Conservation (phyloP, 2,329 filamentous ascomycete species). For the Clarireedia hainanense region DNA sequence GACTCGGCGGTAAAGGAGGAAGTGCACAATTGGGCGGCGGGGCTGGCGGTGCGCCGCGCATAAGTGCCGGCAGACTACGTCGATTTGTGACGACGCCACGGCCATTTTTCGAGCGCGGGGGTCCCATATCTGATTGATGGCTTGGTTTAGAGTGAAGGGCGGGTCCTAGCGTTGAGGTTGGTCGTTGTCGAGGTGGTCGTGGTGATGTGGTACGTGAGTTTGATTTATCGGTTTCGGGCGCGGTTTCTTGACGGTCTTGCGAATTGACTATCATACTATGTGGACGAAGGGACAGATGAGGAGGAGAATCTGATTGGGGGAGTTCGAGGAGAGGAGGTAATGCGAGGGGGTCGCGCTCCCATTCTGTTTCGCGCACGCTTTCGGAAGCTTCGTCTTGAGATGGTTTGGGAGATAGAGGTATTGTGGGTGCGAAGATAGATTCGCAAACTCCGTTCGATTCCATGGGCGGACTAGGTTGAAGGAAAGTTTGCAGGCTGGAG, state of each 20-base stretch:
- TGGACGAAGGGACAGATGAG: not conserved
- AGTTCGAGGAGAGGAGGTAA: not conserved
- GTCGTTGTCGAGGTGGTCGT: not conserved
- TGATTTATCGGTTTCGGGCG: not conserved
- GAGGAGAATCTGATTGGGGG: not conserved
- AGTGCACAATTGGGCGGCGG: slow-evolving; percentile 28
- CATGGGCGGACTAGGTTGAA: not conserved
- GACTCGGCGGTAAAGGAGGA: slow-evolving; percentile 24
- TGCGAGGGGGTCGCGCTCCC: not conserved
- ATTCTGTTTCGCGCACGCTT: not conserved
- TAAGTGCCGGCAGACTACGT: slow-evolving; percentile 22
- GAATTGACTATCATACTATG: not conserved
- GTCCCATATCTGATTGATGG: not conserved
- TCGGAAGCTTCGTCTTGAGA: not conserved
- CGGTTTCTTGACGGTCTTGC: not conserved
- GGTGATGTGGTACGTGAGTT: not conserved
- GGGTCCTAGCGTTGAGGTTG: slow-evolving; percentile 1
- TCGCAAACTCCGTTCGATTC: slow-evolving; percentile 4
- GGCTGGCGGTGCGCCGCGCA: slow-evolving; percentile 26
- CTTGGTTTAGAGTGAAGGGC: not conserved
- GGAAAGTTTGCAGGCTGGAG: slow-evolving; percentile 1
- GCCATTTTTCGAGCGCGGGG: slow-evolving; percentile 4
- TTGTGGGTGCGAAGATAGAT: not conserved
- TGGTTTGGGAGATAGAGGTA: not conserved
- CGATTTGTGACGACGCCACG: slow-evolving; percentile 14